A percentile compares a stretch with the other conserved stretches of the same genome.
Conservation (phyloP, 2,329 filamentous ascomycete species). For the Rhinocladiella mackenziei region DNA sequence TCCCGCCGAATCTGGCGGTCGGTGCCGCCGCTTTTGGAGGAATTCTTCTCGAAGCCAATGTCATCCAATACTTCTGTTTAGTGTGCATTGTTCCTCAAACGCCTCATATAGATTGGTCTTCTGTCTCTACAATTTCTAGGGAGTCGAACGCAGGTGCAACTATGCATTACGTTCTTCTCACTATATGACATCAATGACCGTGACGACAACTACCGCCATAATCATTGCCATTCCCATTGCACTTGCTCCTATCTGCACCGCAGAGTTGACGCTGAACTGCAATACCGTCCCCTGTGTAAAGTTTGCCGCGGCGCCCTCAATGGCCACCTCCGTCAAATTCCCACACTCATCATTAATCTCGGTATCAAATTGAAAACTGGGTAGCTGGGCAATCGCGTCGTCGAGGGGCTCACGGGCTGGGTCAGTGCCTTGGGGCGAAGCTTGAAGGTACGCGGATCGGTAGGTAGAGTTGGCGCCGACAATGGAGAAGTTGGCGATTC, state of each 20-base stretch:
- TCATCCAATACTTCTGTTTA: neutral
- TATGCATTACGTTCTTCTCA: neutral
- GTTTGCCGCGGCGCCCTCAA: conserved; percentile 15
- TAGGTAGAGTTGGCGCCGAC: conserved; percentile 24
- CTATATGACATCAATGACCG: conserved; percentile 8
- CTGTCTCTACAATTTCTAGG: neutral
- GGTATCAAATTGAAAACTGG: conserved; percentile 10
- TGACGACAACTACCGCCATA: conserved; percentile 5
- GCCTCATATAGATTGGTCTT: neutral
- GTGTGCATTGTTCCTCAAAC: neutral
- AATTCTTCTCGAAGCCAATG: too few relatives aligned
- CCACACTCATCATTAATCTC: conserved; percentile 18
- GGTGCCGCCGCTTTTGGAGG: too few relatives aligned
- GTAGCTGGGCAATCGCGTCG: conserved; percentile 10
- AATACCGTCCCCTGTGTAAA: conserved; percentile 18
- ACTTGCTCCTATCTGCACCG: conserved; percentile 6
- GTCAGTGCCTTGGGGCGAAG: conserved; percentile 22
- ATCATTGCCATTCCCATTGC: conserved; percentile 11
- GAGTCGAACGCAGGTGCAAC: neutral
- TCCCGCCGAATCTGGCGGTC: too few relatives aligned
- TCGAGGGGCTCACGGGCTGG: conserved; percentile 18
- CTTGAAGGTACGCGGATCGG: conserved; percentile 21
- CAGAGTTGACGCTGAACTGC: conserved; percentile 18
- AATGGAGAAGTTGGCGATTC: conserved; percentile 22
- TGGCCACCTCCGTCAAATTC: conserved; percentile 19